Percentiles rank a stretch among this genome's conserved stretches.
These are phyloP conservation scores for Penicillium sp. DNA, from an alignment of 2,329 filamentous ascomycete genomes.

Conservation along the genomic window DNA sequence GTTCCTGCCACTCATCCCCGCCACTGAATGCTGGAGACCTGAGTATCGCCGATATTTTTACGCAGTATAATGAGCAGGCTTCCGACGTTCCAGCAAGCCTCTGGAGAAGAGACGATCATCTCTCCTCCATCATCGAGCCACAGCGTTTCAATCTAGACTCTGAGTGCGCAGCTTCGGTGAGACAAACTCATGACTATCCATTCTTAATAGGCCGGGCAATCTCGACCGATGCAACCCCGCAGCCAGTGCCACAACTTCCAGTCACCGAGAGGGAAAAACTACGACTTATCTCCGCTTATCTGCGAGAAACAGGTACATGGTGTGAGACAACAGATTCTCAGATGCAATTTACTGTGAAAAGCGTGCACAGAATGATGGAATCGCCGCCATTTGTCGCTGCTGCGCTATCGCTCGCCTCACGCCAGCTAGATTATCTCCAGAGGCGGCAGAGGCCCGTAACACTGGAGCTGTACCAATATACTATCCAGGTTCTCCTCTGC, in stretches of 20 bases:
- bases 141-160: not conserved
- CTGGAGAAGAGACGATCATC: not conserved
- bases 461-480: slow-evolving; percentile 19
- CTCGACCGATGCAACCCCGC: not conserved
- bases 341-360: slow-evolving; percentile 15
- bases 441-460: slow-evolving; percentile 10
- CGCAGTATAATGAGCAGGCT: not conserved
- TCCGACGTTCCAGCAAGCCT: not conserved
- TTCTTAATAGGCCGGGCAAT: not conserved
- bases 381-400: slow-evolving; percentile 15
- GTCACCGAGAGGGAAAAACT: slow-evolving; percentile 11
- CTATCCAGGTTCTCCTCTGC: slow-evolving; percentile 14
- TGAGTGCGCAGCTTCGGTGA: not conserved
- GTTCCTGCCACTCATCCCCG: not conserved
- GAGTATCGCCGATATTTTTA: slow-evolving; percentile 1
- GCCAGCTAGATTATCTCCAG: slow-evolving; percentile 12
- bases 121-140: not conserved
- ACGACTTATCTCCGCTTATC: slow-evolving; percentile 12
- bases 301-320: not conserved
- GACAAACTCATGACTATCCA: not conserved
- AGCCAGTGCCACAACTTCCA: slow-evolving; percentile 2
- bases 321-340: slow-evolving; percentile 23
- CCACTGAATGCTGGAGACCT: not conserved
- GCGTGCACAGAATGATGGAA: slow-evolving; percentile 12
- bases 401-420: slow-evolving; percentile 17